Conservation (phyloP, 2,329 filamentous ascomycete genomes). For the Conoideocrella luteorostrata region DNA sequence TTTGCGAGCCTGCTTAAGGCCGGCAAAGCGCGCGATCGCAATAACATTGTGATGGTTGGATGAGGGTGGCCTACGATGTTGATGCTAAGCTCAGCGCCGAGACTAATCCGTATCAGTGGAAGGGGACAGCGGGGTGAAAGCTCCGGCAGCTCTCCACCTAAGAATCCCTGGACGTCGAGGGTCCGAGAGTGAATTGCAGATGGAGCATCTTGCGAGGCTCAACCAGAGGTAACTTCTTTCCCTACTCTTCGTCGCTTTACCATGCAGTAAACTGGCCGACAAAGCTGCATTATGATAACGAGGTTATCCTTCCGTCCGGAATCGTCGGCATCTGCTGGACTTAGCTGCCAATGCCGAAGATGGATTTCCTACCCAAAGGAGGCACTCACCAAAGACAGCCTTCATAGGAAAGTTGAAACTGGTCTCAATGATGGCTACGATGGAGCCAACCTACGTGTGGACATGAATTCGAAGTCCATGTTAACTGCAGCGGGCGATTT, state of each 20-base stretch:
- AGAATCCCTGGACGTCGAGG: background rate
- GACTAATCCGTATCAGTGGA: background rate
- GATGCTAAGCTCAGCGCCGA: constrained; percentile 1
- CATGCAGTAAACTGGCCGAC: background rate
- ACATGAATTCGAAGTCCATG: constrained; percentile 36
- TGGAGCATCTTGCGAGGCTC: no score
- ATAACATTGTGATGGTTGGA: constrained; percentile 19
- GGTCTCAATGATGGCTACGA: constrained; percentile 24
- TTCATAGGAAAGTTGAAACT: constrained; percentile 24
- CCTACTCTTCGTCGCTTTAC: background rate
- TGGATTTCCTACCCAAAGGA: constrained; percentile 27
- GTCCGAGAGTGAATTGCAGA: no score
- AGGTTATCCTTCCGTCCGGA: constrained; percentile 12
- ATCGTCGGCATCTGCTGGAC: constrained; percentile 11
- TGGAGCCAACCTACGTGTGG: constrained; percentile 26
- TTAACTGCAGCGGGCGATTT: constrained; percentile 38
- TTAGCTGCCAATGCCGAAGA: constrained; percentile 14
- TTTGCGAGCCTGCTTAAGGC: constrained; percentile 22
- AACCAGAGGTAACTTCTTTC: no score
- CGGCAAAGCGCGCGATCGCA: constrained; percentile 22
- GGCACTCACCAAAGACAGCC: constrained; percentile 21
- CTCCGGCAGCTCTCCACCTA: constrained; percentile 4
- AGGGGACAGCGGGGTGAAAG: background rate
- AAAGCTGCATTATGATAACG: background rate
- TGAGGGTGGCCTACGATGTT: constrained; percentile 5